These are phyloP conservation scores for Jatropha podagrica DNA, from an alignment of 441 rosid genomes.

Conservation along the genomic window DNA sequence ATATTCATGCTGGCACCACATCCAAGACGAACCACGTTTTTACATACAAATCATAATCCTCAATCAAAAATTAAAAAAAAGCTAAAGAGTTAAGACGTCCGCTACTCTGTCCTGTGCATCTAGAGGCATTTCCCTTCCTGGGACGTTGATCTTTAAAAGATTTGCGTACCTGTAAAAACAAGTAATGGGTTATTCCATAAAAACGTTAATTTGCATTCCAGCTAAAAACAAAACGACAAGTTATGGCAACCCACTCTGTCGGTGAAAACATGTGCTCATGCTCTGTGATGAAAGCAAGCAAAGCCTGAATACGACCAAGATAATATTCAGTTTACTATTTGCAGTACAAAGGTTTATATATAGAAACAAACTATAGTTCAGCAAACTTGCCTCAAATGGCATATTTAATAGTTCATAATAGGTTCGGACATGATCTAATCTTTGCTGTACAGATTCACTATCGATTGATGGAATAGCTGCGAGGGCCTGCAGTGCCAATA, in stretches of 20 bases:
- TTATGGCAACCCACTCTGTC: conserved; percentile 59
- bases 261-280: conserved; percentile 64
- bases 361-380: neutral
- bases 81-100: conserved; percentile 55
- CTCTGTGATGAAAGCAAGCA: conserved; percentile 85
- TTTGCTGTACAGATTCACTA: conserved; percentile 69
- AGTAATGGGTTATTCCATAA: neutral
- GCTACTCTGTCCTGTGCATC: conserved; percentile 66
- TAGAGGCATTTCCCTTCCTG: conserved; percentile 78
- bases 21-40: neutral
- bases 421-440: conserved; percentile 83
- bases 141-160: conserved; percentile 70
- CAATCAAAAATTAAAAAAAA: neutral
- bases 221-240: neutral
- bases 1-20: conserved; percentile 18
- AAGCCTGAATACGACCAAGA: conserved; percentile 55
- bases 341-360: neutral
- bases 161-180: conserved; percentile 47
- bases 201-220: neutral
- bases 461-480: conserved; percentile 89
- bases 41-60: conserved; percentile 9
- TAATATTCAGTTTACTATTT: conserved; percentile 9
- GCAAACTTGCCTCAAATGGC: conserved; percentile 84
- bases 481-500: conserved; percentile 59
- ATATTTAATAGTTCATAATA: conserved; percentile 90